These are phyloP conservation scores for Chalciporus sp. DNA, from an alignment of 1,284 basidiomycete genomes.

Conservation along the genomic window DNA sequence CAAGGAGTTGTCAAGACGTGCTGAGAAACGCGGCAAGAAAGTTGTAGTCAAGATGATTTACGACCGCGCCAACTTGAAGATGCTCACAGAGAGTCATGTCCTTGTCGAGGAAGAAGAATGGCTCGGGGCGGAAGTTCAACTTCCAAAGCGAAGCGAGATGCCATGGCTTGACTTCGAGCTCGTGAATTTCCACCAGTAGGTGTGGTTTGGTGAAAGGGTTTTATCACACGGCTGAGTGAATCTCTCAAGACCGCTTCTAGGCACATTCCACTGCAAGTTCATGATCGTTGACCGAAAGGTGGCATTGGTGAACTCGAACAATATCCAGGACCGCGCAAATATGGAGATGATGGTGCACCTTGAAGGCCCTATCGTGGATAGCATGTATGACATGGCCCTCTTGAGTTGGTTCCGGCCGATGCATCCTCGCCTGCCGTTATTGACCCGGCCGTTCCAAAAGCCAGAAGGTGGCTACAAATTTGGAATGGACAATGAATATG, in stretches of 20 bases:
- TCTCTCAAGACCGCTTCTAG: constrained; percentile 56
- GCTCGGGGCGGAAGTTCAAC: constrained; percentile 48
- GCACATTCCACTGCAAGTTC: constrained; percentile 82
- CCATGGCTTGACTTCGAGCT: constrained; percentile 66
- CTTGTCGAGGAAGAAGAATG: constrained; percentile 52
- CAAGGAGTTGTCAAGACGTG: constrained; percentile 53
- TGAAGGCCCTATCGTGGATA: constrained; percentile 71
- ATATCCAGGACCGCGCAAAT: constrained; percentile 73
- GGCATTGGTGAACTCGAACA: constrained; percentile 74
- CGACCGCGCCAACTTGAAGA: constrained; percentile 65
- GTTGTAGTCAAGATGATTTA: constrained; percentile 69
- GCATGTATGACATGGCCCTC: constrained; percentile 75
- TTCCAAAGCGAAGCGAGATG: constrained; percentile 60
- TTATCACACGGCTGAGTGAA: constrained; percentile 24
- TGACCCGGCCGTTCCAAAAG: constrained; percentile 27
- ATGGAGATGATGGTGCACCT: constrained; percentile 70
- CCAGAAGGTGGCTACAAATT: constrained; percentile 45
- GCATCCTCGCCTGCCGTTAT: constrained; percentile 58
- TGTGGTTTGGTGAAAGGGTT: not conserved
- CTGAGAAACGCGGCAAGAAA: constrained; percentile 46
- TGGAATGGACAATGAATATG: constrained; percentile 49
- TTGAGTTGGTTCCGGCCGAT: constrained; percentile 65
- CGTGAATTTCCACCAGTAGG: constrained; percentile 48
- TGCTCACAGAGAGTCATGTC: constrained; percentile 59
- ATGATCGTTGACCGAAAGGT: constrained; percentile 75